Conservation (phyloP, 306 rosid species). For the Begonia masoniana region DNA sequence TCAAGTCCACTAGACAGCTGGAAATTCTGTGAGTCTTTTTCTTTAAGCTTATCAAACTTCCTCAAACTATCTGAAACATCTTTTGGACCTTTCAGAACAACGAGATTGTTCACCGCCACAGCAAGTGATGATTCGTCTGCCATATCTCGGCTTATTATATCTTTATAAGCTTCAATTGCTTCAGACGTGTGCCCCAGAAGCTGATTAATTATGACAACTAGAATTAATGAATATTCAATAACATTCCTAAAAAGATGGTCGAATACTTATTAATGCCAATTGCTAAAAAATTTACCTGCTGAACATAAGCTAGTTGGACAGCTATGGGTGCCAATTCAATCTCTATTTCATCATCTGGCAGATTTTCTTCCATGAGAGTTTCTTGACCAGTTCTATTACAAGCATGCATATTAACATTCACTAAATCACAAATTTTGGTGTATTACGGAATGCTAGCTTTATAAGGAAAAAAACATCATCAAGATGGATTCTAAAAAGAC, state of each 20-base stretch:
- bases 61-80: constrained; percentile 88
- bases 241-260: constrained; percentile 7
- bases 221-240: constrained; percentile 14
- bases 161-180: constrained; percentile 53
- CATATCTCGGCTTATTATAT: constrained; percentile 54
- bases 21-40: constrained; percentile 57
- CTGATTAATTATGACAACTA: constrained; percentile 35
- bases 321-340: constrained; percentile 85
- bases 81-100: constrained; percentile 71
- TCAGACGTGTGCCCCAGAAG: constrained; percentile 71
- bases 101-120: constrained; percentile 85
- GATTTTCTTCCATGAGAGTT: constrained; percentile 57
- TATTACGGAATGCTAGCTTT: not conserved
- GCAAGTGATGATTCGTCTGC: constrained; percentile 82
- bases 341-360: constrained; percentile 72
- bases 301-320: constrained; percentile 90
- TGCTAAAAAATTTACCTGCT: constrained; percentile 41
- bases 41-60: constrained; percentile 84
- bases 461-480: too few relatives aligned
- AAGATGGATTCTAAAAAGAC: too few relatives aligned
- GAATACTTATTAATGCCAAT: not conserved
- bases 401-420: constrained; percentile 12
- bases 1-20: constrained; percentile 61
- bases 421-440: constrained; percentile 9
- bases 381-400: constrained; percentile 78